Base-by-base conservation (phyloP, 768 basidiomycete species). In the Termitomyces sp. region DNA sequence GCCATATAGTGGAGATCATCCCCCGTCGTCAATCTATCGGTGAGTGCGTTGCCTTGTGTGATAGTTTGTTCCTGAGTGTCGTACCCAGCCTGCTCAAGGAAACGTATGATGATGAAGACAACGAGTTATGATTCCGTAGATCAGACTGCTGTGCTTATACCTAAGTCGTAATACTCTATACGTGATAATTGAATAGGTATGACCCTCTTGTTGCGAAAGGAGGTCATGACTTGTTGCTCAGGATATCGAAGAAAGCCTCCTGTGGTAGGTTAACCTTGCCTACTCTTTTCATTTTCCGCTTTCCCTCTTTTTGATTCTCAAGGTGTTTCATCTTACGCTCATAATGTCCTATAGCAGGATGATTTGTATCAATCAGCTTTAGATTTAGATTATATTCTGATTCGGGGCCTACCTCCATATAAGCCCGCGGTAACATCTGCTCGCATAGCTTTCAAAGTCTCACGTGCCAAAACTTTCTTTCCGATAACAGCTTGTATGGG, bases 401-500 rank as follows among this genome's bases (percentile, higher is more conserved):
- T 28, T 34, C 42, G 19, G 17, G 6, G 72, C 51, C 56, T 55
- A 82, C 91, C 93, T 68, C 95, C 94, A 62, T 97, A 96, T 45
- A 97, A 72, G 2, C 93, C 93, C 17, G 93, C 94, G 0, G 94
- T 97, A 17, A 98, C 96, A 61, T 99, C 91, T 24, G 91, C 90
- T 32, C 91, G 84, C 63, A 91, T 70, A 2, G 93, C 92, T 45
- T 85, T 88, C 43, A 96, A 70, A 15, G 87, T 95, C 68, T 96
- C 93, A 28, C 96, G 82, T 3, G 96, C 92, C 46, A 98, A 82
- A 53, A 98, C 80, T 58, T 86, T 91, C 60, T 80, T 84, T 14
- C 95, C 95, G 17, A 97, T 78, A 1, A 85, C 87, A 35, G 97
- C 97, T 66, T 98, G 97, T 51, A 99, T 97, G 2, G 95, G 88